These are phyloP conservation scores for Inga laurina DNA, from an alignment of 306 rosid species.

Conservation along the genomic window DNA sequence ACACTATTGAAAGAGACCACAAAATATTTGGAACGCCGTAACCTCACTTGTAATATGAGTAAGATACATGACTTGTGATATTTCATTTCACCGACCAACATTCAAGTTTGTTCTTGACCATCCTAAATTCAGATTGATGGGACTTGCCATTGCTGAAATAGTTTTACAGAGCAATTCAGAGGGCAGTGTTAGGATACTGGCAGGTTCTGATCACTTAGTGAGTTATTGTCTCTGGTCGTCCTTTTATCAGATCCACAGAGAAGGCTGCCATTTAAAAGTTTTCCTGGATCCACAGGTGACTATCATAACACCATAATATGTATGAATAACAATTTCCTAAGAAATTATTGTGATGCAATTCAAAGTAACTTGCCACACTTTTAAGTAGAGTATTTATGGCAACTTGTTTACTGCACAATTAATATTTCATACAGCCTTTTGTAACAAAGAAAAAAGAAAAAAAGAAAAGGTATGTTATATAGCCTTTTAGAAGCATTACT, in stretches of 20 bases:
- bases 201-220: constrained; percentile 20
- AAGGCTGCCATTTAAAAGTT: constrained; percentile 2
- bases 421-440: not conserved
- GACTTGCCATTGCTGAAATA: not conserved
- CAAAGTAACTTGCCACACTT: not conserved
- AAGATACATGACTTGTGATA: constrained; percentile 3
- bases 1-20: not conserved
- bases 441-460: too few species aligned
- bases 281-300: constrained; percentile 13
- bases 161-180: not conserved
- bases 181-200: constrained; percentile 22
- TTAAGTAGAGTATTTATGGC: not conserved
- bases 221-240: constrained; percentile 10
- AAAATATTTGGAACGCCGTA: not conserved
- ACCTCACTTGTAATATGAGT: not conserved
- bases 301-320: not conserved
- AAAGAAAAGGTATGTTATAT: too few species aligned
- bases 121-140: not conserved
- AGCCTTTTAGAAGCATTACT: not conserved
- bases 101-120: not conserved
- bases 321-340: not conserved
- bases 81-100: not conserved
- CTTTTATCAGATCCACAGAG: constrained; percentile 9
- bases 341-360: not conserved
- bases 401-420: not conserved